phyloP scores from a whole-genome alignment of 2,329 filamentous ascomycete species.

The Pleoardoris graminearum region DNA sequence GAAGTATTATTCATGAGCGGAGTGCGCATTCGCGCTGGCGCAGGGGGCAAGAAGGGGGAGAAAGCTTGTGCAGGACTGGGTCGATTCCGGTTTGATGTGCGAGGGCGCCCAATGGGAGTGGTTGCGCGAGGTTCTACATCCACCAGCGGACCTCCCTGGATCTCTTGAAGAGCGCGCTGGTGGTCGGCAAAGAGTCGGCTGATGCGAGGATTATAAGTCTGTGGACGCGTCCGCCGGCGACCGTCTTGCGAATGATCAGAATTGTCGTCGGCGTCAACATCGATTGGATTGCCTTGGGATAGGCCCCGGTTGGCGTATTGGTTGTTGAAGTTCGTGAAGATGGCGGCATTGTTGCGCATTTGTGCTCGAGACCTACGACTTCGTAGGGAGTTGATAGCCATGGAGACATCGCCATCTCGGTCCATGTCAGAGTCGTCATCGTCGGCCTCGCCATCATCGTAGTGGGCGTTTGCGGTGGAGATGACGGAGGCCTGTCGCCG shows the following conservation, averaged over 20 bases:
- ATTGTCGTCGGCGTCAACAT: conserved; percentile 45
- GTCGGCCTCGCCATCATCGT: conserved; percentile 49
- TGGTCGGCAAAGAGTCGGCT: conserved; percentile 49
- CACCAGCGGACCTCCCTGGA: conserved; percentile 37
- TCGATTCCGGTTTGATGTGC: conserved; percentile 46
- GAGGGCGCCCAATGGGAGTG: conserved; percentile 45
- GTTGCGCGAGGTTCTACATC: conserved; percentile 44
- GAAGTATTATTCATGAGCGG: conserved; percentile 39
- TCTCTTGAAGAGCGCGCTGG: conserved; percentile 42
- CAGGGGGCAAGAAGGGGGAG: conserved; percentile 41
- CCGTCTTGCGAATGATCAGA: conserved; percentile 45
- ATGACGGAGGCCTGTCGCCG: conserved; percentile 45
- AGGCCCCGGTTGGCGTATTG: conserved; percentile 33
- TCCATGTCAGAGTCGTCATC: conserved; percentile 47
- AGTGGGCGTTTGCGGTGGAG: conserved; percentile 39
- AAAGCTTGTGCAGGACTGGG: conserved; percentile 41
- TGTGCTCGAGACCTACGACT: conserved; percentile 41
- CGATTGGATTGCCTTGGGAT: conserved; percentile 28
- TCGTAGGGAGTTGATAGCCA: conserved; percentile 42
- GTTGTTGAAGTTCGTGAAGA: conserved; percentile 26
- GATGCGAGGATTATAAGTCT: conserved; percentile 47
- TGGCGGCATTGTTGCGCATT: conserved; percentile 36
- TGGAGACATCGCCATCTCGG: conserved; percentile 42
- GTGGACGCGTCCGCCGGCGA: conserved; percentile 31
- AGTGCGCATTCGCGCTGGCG: conserved; percentile 36